Conservation (phyloP, 2,329 filamentous ascomycete genomes). For the Trichoderma asperellum region DNA sequence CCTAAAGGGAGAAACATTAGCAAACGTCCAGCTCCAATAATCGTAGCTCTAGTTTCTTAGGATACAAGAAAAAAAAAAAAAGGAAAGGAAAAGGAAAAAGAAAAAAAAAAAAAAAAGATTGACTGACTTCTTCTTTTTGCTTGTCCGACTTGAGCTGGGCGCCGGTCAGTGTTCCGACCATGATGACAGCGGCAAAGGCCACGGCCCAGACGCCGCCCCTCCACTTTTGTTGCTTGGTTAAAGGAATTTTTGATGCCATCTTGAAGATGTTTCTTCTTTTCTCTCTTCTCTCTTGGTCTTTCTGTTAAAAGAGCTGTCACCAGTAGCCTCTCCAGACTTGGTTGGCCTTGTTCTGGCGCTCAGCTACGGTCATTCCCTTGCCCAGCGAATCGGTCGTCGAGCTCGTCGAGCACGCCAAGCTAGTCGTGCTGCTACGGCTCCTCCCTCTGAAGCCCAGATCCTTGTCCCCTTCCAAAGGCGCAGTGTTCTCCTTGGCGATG, state of each 20-base stretch:
- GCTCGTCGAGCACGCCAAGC: background rate
- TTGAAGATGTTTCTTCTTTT: background rate
- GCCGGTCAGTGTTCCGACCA: slow-evolving; percentile 53
- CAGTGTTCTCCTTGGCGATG: background rate
- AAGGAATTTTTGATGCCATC: slow-evolving; percentile 26
- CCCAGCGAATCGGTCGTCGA: slow-evolving; percentile 14
- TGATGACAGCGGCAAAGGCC: slow-evolving; percentile 52
- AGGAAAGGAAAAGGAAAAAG: too few relatives aligned
- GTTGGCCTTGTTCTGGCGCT: slow-evolving; percentile 34
- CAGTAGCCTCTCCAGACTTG: slow-evolving; percentile 38
- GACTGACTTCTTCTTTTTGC: slow-evolving; percentile 49
- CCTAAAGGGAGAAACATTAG: slow-evolving; percentile 32
- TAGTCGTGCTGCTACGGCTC: slow-evolving; percentile 6
- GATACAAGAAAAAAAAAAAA: too few relatives aligned
- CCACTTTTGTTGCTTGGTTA: slow-evolving; percentile 42
- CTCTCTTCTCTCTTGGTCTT: background rate
- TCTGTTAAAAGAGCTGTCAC: slow-evolving; percentile 23
- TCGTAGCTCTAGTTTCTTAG: too few relatives aligned
- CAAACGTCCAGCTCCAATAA: background rate
- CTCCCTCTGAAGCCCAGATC: background rate
- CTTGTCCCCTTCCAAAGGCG: background rate
- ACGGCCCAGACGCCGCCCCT: slow-evolving; percentile 46
- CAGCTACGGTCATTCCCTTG: slow-evolving; percentile 31
- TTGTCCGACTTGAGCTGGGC: slow-evolving; percentile 54
- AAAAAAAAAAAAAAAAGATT: slow-evolving; percentile 5